Evolutionary conservation across 306 rosid genomes (phyloP).

Genomic region (Sphenostylis stenocarpa): DNA sequence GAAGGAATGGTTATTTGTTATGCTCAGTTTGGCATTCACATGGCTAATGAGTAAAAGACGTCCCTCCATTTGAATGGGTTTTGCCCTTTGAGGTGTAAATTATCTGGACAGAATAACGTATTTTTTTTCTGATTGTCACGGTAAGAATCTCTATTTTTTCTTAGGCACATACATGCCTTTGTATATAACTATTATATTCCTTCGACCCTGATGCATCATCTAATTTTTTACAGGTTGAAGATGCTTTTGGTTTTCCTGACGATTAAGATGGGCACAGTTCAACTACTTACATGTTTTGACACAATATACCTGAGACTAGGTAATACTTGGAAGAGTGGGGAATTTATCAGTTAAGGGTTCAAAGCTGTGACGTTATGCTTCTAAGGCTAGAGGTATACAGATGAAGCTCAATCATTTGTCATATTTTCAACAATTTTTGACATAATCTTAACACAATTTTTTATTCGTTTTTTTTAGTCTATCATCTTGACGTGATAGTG

Average conservation of each 20-base stretch:
- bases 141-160: conserved; percentile 26
- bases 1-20: conserved; percentile 31
- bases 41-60: conserved; percentile 26
- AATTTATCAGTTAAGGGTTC: conserved; percentile 26
- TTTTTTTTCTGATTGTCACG: conserved; percentile 18
- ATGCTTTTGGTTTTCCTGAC: conserved; percentile 39
- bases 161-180: neutral
- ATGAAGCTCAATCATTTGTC: conserved; percentile 39
- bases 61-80: conserved; percentile 20
- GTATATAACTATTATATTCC: neutral
- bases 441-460: conserved; percentile 44
- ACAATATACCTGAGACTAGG: conserved; percentile 31
- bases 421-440: conserved; percentile 36
- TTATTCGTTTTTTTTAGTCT: conserved; percentile 41
- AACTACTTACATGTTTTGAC: conserved; percentile 27
- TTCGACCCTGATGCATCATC: conserved; percentile 30
- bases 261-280: conserved; percentile 35
- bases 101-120: conserved; percentile 5
- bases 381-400: conserved; percentile 43
- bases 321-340: conserved; percentile 32
- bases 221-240: conserved; percentile 45
- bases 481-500: conserved; percentile 10
- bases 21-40: conserved; percentile 30
- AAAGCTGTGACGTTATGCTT: conserved; percentile 24
- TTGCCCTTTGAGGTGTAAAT: conserved; percentile 27